Evolutionary conservation across 2,329 filamentous ascomycete genomes (phyloP).

Genomic region (Alternaria incomplexa): DNA sequence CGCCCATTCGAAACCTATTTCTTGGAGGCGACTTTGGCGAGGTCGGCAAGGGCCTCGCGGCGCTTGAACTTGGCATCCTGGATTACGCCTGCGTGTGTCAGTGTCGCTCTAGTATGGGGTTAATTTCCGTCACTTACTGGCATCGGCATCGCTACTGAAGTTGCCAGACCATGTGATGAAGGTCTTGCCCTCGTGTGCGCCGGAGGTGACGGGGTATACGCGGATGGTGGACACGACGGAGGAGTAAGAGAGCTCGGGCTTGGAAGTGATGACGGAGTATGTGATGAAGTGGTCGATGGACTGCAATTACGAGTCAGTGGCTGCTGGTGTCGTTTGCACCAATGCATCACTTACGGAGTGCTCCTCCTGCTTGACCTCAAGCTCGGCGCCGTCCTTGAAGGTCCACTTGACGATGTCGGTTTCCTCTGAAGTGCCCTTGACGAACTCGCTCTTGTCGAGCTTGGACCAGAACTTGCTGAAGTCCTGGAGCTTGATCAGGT

Average conservation of each 20-base stretch:
- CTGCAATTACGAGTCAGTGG: background rate
- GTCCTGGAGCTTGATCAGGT: slow-evolving; percentile 74
- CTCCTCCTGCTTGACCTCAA: slow-evolving; percentile 79
- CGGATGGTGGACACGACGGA: slow-evolving; percentile 71
- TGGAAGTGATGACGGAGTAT: slow-evolving; percentile 72
- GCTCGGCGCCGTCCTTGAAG: slow-evolving; percentile 71
- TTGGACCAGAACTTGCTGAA: slow-evolving; percentile 72
- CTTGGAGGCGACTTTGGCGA: slow-evolving; percentile 60
- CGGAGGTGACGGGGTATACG: slow-evolving; percentile 69
- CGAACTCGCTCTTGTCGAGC: slow-evolving; percentile 66
- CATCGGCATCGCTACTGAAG: slow-evolving; percentile 74
- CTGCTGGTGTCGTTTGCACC: background rate
- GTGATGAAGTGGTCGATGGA: slow-evolving; percentile 75
- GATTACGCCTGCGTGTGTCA: slow-evolving; percentile 63
- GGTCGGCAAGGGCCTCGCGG: slow-evolving; percentile 71
- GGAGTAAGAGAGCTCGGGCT: slow-evolving; percentile 70
- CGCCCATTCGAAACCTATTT: slow-evolving; percentile 31
- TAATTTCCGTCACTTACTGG: slow-evolving; percentile 56
- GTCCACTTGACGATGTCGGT: slow-evolving; percentile 73
- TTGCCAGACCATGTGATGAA: slow-evolving; percentile 73
- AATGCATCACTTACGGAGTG: slow-evolving; percentile 64
- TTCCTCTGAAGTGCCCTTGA: slow-evolving; percentile 68
- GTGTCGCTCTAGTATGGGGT: fast-evolving
- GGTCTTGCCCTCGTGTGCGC: slow-evolving; percentile 67
- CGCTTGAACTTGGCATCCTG: slow-evolving; percentile 80